Conservation (phyloP, 257 asterid genomes). For the Gynochthodes officinalis region DNA sequence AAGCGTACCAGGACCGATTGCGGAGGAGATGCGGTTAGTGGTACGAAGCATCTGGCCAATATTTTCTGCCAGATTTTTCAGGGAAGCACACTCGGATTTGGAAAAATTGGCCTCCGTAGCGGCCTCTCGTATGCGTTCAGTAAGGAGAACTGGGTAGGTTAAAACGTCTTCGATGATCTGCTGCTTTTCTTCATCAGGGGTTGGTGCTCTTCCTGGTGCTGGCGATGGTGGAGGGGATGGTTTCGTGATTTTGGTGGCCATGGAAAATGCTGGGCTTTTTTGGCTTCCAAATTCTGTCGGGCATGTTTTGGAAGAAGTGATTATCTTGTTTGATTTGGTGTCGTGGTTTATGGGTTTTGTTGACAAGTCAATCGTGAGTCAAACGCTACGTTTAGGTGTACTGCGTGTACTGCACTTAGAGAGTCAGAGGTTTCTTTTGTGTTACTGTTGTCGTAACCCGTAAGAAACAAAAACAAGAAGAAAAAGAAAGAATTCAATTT, state of each 20-base stretch:
- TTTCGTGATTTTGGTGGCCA: constrained; percentile 16
- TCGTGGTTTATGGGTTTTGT: background rate
- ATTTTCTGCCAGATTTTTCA: constrained; percentile 49
- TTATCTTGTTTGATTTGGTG: background rate
- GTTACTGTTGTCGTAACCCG: too few relatives aligned
- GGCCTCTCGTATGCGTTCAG: constrained; percentile 21
- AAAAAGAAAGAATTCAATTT: too few relatives aligned
- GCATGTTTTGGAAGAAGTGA: too few relatives aligned
- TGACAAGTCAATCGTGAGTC: background rate
- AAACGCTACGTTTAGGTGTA: too few relatives aligned
- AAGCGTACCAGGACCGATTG: constrained; percentile 34
- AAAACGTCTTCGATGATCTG: constrained; percentile 18
- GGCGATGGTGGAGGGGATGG: background rate
- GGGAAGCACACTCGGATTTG: constrained; percentile 54
- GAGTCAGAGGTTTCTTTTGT: too few relatives aligned
- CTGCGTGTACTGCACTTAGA: too few relatives aligned
- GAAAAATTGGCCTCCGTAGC: constrained; percentile 54
- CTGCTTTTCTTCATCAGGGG: constrained; percentile 16
- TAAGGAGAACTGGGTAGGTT: constrained; percentile 16
- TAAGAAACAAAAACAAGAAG: too few relatives aligned
- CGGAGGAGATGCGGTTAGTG: constrained; percentile 52
- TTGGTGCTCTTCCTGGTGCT: too few relatives aligned
- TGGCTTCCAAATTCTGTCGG: too few relatives aligned
- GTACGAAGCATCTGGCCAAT: constrained; percentile 63
- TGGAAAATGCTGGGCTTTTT: background rate